phyloP scores from a whole-genome alignment of 2,329 filamentous ascomycete species.

The Cytospora piceicola region DNA sequence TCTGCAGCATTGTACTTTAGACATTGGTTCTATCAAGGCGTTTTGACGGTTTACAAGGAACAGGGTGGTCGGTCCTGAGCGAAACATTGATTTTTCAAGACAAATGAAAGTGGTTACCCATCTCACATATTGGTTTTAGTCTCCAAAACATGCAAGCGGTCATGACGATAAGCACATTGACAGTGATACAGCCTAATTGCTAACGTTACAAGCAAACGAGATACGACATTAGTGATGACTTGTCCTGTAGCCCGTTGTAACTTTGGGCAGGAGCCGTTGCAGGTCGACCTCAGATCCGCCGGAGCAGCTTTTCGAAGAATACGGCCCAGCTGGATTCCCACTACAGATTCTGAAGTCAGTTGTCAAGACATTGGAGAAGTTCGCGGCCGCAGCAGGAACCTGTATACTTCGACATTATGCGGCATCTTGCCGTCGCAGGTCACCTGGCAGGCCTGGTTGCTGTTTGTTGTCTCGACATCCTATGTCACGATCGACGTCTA shows the following conservation, averaged over 20 bases:
- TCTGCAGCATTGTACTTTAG: conserved; percentile 5
- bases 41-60: conserved; percentile 9
- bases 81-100: conserved; percentile 10
- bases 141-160: not conserved
- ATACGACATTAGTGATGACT: not conserved
- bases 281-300: not conserved
- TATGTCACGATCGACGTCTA: no score
- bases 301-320: no score
- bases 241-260: not conserved
- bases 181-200: not conserved
- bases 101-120: not conserved
- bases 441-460: not conserved
- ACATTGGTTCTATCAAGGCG: conserved; percentile 12
- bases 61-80: conserved; percentile 22
- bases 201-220: not conserved
- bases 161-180: not conserved
- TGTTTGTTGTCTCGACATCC: not conserved
- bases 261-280: not conserved
- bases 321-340: no score
- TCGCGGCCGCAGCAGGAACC: not conserved
- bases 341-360: no score
- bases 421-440: not conserved
- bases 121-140: not conserved
- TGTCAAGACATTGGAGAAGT: not conserved
- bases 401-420: not conserved